A percentile compares a stretch with the other conserved stretches of the same genome.
Evolutionary conservation across 768 basidiomycete genomes (phyloP).

Genomic region (Boletus coccyginus): DNA sequence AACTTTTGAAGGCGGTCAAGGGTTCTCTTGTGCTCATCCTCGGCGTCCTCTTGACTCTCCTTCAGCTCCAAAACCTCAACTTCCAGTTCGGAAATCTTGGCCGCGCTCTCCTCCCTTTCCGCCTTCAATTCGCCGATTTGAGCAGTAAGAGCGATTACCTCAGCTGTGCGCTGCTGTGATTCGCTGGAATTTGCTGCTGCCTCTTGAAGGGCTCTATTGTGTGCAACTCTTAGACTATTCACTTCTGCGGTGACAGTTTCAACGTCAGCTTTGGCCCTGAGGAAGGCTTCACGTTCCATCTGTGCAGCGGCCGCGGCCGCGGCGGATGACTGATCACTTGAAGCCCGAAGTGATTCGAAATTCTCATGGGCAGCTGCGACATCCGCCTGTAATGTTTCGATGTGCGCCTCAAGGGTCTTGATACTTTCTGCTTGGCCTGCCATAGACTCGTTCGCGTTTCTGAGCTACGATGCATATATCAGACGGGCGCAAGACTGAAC

Average conservation of each 20-base stretch:
- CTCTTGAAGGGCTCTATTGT: slow-evolving; percentile 48
- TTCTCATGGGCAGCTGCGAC: slow-evolving; percentile 49
- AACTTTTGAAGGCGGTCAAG: slow-evolving; percentile 46
- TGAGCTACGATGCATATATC: slow-evolving; percentile 42
- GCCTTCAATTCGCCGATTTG: slow-evolving; percentile 52
- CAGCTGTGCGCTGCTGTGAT: slow-evolving; percentile 46
- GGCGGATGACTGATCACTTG: slow-evolving; percentile 42
- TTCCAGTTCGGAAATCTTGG: slow-evolving; percentile 77
- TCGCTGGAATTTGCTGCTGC: slow-evolving; percentile 43
- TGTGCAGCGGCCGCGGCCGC: slow-evolving; percentile 51
- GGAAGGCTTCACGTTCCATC: slow-evolving; percentile 59
- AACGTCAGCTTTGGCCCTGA: slow-evolving; percentile 62
- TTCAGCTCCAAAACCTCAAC: slow-evolving; percentile 76
- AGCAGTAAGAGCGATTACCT: slow-evolving; percentile 41
- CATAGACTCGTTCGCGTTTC: slow-evolving; percentile 41
- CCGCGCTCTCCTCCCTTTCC: slow-evolving; percentile 69
- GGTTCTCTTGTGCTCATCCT: slow-evolving; percentile 53
- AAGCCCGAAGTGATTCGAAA: slow-evolving; percentile 47
- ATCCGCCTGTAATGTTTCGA: slow-evolving; percentile 50
- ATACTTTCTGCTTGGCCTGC: slow-evolving; percentile 45
- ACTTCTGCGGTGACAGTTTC: slow-evolving; percentile 52
- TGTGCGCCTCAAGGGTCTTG: slow-evolving; percentile 46
- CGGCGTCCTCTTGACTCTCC: slow-evolving; percentile 62
- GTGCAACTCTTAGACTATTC: slow-evolving; percentile 48
- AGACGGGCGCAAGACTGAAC: background rate